phyloP scores from a whole-genome alignment of 352 stramenopile genomes.

The Blastocystis sp. region DNA sequence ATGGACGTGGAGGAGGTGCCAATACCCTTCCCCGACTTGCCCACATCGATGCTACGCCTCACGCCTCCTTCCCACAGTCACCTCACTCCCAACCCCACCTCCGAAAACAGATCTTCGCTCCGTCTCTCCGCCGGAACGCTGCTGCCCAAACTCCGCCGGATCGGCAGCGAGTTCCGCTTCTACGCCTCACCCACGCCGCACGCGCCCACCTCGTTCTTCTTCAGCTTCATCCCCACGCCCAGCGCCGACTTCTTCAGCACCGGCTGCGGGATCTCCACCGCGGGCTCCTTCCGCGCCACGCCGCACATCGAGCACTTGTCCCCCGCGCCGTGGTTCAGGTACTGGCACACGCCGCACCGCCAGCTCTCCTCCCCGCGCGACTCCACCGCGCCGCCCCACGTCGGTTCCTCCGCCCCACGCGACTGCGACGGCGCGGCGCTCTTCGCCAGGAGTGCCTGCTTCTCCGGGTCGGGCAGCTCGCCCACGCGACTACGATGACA shows the following conservation, averaged over 20 bases:
- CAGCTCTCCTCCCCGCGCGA: not conserved
- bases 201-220: not conserved
- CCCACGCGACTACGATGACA: not conserved
- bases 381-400: not conserved
- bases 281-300: not conserved
- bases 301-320: slow-evolving; percentile 30
- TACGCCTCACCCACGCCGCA: not conserved
- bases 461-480: not conserved
- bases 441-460: slow-evolving; percentile 15
- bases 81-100: slow-evolving; percentile 62
- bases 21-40: not conserved
- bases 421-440: not conserved
- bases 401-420: not conserved
- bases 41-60: slow-evolving; percentile 1
- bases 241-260: slow-evolving; percentile 33
- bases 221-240: slow-evolving; percentile 64
- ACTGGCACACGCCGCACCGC: slow-evolving; percentile 46
- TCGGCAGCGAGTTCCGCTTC: not conserved
- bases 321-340: slow-evolving; percentile 16
- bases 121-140: not conserved
- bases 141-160: not conserved
- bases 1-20: not conserved
- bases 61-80: not conserved
- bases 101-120: slow-evolving; percentile 34
- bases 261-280: not conserved